These are phyloP conservation scores for Lentinula edodes DNA, from an alignment of 768 basidiomycete genomes.

Conservation along the genomic window DNA sequence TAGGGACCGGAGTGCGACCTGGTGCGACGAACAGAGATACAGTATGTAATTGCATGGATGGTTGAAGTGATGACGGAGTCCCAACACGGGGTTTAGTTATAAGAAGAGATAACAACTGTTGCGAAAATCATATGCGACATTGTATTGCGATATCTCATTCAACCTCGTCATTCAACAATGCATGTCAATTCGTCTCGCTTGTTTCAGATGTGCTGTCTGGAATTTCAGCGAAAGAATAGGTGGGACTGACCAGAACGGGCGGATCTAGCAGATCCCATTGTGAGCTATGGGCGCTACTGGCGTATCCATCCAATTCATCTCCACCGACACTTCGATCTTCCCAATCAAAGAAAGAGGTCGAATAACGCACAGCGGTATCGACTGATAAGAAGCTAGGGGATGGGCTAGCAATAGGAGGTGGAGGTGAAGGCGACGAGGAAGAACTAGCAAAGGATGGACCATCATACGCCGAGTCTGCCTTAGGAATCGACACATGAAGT, in stretches of 20 bases:
- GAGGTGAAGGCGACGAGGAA: neutral
- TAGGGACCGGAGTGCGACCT: too few relatives aligned
- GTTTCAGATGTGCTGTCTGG: neutral
- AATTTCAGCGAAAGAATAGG: neutral
- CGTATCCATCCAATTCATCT: neutral
- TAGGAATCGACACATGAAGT: neutral
- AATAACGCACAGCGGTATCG: neutral
- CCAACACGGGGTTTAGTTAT: too few relatives aligned
- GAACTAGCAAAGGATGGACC: neutral
- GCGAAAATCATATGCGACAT: too few relatives aligned
- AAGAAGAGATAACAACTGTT: too few relatives aligned
- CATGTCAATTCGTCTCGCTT: neutral
- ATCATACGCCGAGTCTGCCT: neutral
- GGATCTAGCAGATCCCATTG: neutral
- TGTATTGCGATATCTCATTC: too few relatives aligned
- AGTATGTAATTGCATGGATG: too few relatives aligned
- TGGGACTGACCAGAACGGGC: neutral
- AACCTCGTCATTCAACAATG: neutral
- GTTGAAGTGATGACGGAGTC: too few relatives aligned
- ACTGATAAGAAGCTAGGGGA: too few relatives aligned
- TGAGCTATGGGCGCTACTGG: neutral
- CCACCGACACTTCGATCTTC: neutral
- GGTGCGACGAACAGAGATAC: too few relatives aligned
- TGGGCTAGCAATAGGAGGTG: neutral
- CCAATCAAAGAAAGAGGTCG: neutral